phyloP scores from a whole-genome alignment of 2,329 filamentous ascomycete species.

The Cladosporium oxysporum region DNA sequence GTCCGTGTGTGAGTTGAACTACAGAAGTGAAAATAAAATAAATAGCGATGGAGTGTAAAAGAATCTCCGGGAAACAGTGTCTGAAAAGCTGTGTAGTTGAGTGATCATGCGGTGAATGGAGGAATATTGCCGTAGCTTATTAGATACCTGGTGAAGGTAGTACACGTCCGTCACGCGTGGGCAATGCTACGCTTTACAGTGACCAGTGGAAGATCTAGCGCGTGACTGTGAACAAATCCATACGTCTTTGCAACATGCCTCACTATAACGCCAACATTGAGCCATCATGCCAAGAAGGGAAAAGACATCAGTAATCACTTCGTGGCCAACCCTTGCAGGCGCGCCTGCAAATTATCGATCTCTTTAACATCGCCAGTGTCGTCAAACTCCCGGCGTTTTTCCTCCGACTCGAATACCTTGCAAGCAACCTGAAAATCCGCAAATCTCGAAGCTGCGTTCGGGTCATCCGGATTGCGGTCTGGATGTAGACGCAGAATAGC shows the following conservation, averaged over 20 bases:
- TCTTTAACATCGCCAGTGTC: constrained; percentile 17
- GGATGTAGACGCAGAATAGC: constrained; percentile 20
- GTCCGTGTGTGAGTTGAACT: neutral
- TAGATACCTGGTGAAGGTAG: neutral
- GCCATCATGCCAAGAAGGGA: neutral
- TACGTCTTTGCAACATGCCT: neutral
- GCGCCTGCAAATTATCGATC: constrained; percentile 2
- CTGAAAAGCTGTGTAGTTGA: neutral
- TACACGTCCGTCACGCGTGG: neutral
- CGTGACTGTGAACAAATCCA: neutral
- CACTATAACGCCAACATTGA: neutral
- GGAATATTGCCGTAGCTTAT: neutral
- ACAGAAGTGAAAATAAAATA: neutral
- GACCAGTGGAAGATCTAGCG: neutral
- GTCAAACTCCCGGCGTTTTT: constrained; percentile 22
- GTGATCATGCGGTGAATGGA: neutral
- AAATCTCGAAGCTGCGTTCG: constrained; percentile 21
- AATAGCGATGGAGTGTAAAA: neutral
- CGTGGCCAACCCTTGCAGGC: neutral
- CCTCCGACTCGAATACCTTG: constrained; percentile 20
- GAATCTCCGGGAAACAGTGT: neutral
- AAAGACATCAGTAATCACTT: neutral
- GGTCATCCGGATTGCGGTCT: constrained; percentile 22
- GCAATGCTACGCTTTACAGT: neutral
- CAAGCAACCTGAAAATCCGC: constrained; percentile 22